Evolutionary conservation across 768 basidiomycete genomes (phyloP), one percentile per base, ranked within the genome.

Genomic region (Psilocybe subaeruginosa): DNA sequence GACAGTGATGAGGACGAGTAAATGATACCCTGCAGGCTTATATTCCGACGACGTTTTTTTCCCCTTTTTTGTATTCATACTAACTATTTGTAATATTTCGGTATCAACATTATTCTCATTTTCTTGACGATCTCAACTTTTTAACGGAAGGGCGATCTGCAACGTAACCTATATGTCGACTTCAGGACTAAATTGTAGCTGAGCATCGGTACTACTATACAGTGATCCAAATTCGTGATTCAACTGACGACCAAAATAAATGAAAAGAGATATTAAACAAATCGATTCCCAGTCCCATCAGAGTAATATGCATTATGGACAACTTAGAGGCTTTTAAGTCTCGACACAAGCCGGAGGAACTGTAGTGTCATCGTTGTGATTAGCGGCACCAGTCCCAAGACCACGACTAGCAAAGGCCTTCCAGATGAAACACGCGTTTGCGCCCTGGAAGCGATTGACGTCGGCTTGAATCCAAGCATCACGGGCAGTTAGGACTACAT

Each of bases 1-100:
- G 88, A 88, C 48, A 86, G 85, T 57, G 88, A 78, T 27, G 88
- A 88, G 39, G 88, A 86, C 47, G 69, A 73, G 66, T 72, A 69
- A 59, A 67, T 47, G 4, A 19, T 53, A 46, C 9, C 7, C 35
- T n/a, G 19, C 9, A 53, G 33, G 27, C 14, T 49, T 41, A 41
- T 49, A 35, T 56, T 35, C 23, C 23, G 7, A 49, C 6, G 43
- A 47, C 19, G 11, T 45, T 47, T 23, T 8, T 48, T 19, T 23
- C 43, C 52, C 52, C 48, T 59, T 55, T 63, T 29, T 33, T 63
- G 62, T 63, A 63, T 4, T 54, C 19, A 9, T 48, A 55, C 49
- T 54, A 16, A 23, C 23, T 29, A 19, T 12, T 48, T 63, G 62
- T 63, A 63, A 17, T 62, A 51, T 52, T 46, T 17, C 6, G 35